Evolutionary conservation across 257 asterid species (phyloP), one percentile per base, ranked within the genome.

Genomic region (Capsicum pubescens): DNA sequence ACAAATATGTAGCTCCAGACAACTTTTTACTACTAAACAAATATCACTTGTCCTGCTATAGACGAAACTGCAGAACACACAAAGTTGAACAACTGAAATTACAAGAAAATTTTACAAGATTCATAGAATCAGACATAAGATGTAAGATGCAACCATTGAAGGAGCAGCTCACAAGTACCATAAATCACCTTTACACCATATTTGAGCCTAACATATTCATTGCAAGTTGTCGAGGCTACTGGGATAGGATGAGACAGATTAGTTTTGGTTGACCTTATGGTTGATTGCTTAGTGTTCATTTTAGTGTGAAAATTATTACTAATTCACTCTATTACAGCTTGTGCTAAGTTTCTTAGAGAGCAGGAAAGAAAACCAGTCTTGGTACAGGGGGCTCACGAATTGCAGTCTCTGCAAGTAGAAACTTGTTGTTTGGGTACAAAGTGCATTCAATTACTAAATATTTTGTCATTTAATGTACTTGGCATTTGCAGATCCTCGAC

Each of bases 241-340:
- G 93, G 93, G 93, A 89, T 70, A 90, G 87, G 84, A 89, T 87
- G 90, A 91, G 93, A 50, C 90, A 87, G 90, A 91, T 90, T 15
- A 52, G 82, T 77, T 57, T 42, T 42, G 78, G 55, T 77, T 54
- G 16, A 77, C 54, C 32, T 26, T 26, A 26, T 26, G 32, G 32
- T 26, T 26, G 32, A 26, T 26, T 26, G 32, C 32, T 26, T 77
- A 4, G 0, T 21, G 9, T 77, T 54, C 32, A 0, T 54, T 26
- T 32, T 14, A 0, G 5, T 32, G 82, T 14, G 19, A 50, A 74
- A 48, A 74, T 12, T 0, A 16, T 26, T 77, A 8, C 64, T 12
- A 77, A 77, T 77, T 14, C 15, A 26, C 8, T 26, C 0, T 26
- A 0, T 42, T 84, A 83, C 56, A 90, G 93, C 91, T 88, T 35